Percentiles rank a stretch among this genome's conserved stretches.
Evolutionary conservation across 2,329 filamentous ascomycete species (phyloP).

Genomic region (Chrysosporium keratinophilum): DNA sequence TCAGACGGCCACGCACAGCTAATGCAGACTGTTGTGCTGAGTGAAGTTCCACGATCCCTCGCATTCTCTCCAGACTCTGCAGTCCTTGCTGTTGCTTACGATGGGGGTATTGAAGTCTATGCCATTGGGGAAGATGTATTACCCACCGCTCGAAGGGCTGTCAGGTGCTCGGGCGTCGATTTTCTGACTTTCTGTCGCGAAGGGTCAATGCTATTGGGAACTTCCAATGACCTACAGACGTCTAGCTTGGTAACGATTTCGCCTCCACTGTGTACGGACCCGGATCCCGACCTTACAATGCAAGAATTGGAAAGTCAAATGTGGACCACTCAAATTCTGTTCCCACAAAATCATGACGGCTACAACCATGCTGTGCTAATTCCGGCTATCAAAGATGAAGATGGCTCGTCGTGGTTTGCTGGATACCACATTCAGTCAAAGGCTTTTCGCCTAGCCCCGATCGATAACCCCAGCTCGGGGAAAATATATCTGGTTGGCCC

Average conservation of each 20-base stretch:
- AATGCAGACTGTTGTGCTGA: slow-evolving; percentile 63
- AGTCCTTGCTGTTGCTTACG: slow-evolving; percentile 73
- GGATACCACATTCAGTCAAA: slow-evolving; percentile 68
- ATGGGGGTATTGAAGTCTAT: slow-evolving; percentile 79
- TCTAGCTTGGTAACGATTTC: slow-evolving; percentile 66
- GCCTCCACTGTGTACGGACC: slow-evolving; percentile 63
- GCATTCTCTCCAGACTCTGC: slow-evolving; percentile 70
- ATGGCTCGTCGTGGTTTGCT: slow-evolving; percentile 63
- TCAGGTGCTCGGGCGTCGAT: slow-evolving; percentile 69
- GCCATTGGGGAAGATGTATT: slow-evolving; percentile 56
- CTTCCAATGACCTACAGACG: slow-evolving; percentile 54
- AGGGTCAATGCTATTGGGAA: slow-evolving; percentile 67
- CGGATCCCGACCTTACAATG: slow-evolving; percentile 40
- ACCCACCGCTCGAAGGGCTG: slow-evolving; percentile 58
- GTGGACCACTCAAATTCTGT: slow-evolving; percentile 79
- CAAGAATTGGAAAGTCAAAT: slow-evolving; percentile 58
- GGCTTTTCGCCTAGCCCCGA: slow-evolving; percentile 65
- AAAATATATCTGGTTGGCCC: slow-evolving; percentile 72
- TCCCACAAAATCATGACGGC: slow-evolving; percentile 67
- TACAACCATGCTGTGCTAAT: slow-evolving; percentile 68
- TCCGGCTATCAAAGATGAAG: slow-evolving; percentile 33
- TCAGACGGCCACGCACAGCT: slow-evolving; percentile 54
- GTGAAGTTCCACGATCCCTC: slow-evolving; percentile 67
- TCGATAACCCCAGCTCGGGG: slow-evolving; percentile 63
- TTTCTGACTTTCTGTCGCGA: slow-evolving; percentile 65